These are phyloP conservation scores for Eimeria praecox DNA, from an alignment of 169 alveolate species.

Conservation along the genomic window DNA sequence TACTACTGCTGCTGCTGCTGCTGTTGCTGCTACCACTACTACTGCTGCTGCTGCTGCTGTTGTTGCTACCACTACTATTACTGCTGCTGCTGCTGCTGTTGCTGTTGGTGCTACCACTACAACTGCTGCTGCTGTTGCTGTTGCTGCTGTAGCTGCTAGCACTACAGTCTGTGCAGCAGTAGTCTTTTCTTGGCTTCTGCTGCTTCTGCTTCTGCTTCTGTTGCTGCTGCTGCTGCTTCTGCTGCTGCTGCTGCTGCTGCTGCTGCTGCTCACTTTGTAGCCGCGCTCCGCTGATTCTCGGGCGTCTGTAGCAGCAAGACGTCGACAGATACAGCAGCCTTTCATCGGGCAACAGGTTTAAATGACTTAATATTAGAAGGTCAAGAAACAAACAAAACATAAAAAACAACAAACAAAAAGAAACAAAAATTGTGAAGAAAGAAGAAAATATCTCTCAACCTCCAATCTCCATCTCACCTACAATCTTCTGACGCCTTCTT, in stretches of 20 bases:
- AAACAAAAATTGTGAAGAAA: background rate
- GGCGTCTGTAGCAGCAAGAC: background rate
- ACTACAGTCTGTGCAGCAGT: background rate
- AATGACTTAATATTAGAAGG: background rate
- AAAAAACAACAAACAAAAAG: background rate
- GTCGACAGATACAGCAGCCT: background rate
- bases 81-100: background rate
- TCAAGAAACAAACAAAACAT: background rate
- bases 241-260: slow-evolving; percentile 52
- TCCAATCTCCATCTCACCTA: no score
- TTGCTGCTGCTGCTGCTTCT: slow-evolving; percentile 26
- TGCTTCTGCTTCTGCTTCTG: slow-evolving; percentile 34
- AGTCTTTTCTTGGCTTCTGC: background rate
- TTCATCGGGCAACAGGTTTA: background rate
- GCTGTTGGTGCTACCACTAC: background rate
- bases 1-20: background rate
- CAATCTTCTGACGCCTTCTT: no score
- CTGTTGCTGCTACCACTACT: background rate
- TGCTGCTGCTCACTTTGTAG: slow-evolving; percentile 18
- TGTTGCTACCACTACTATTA: background rate
- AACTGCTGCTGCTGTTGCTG: slow-evolving; percentile 5
- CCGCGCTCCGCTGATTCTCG: background rate
- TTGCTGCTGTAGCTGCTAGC: background rate
- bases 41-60: slow-evolving; percentile 14
- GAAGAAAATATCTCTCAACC: no score